Base-by-base conservation (phyloP, 257 asterid species). In the Apocynum venetum region DNA sequence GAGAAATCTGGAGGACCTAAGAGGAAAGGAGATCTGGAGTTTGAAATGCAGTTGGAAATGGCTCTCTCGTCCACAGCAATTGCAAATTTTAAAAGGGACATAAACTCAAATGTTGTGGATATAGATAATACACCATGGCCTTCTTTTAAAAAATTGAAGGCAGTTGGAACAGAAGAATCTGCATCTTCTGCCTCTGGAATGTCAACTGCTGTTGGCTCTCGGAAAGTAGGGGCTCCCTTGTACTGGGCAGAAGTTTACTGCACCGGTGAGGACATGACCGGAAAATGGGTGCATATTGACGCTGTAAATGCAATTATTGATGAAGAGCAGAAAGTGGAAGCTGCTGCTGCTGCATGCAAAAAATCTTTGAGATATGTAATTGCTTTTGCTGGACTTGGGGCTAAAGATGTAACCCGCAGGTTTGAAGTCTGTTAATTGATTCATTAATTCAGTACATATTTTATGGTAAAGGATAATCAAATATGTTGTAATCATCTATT, bases 351-450 rank as follows among this genome's bases (percentile, higher is more conserved):
- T 88, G 98, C 98, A 77, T 96, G 98, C 90, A 90, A 87, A 86
- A 91, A 83, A 46, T 85, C 91, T 72, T 86, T 96, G 86, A 85
- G 94, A 89, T 96, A 96, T 78, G 99, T 91, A 4, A 90, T 96
- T 85, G 99, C 96, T 53, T 96, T 96, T 86, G 96, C 97, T 73
- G 99, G 99, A 80, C 78, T 80, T 78, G 99, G 99, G 77, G 99
- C 99, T 73, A 96, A 96, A 90, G 99, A 96, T 72, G 98, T 96
- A 81, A 93, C 98, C 40, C 98, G 99, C 89, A 96, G 99, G 99
- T 95, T 71, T 77, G 80, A 59, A 80, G 60, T 75, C 83, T 78
- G 12, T 81, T 65, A 44, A 19, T 77, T 59, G 52, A 59, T 76
- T 68, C 72, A 57, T 71, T 75, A 51, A 78, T 74, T 57, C 76